A percentile compares a stretch with the other conserved stretches of the same genome.
phyloP scores from a whole-genome alignment of 352 stramenopile species.

The Pythium monospermum region DNA sequence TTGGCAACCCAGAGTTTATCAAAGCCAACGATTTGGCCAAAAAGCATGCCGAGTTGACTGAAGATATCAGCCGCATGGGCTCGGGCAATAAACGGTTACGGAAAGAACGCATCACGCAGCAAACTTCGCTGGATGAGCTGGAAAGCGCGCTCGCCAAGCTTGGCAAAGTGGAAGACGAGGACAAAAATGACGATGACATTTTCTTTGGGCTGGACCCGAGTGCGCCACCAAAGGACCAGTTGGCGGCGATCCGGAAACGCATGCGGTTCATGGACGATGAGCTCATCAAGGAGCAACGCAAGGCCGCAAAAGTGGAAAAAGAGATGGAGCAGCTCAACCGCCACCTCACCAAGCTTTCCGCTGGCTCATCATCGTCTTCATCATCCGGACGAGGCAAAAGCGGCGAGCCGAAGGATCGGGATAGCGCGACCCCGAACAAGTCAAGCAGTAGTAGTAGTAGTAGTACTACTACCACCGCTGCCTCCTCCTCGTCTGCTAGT shows the following conservation, averaged over 20 bases:
- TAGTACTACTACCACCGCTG: not conserved
- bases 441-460: slow-evolving; percentile 19
- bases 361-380: slow-evolving; percentile 28
- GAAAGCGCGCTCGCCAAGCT: slow-evolving; percentile 64
- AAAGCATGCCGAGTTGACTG: slow-evolving; percentile 68
- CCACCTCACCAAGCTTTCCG: slow-evolving; percentile 48
- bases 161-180: slow-evolving; percentile 56
- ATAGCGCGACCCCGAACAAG: slow-evolving; percentile 18
- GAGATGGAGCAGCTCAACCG: slow-evolving; percentile 85
- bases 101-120: slow-evolving; percentile 69
- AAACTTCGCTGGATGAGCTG: slow-evolving; percentile 61
- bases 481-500: not conserved
- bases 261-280: slow-evolving; percentile 74
- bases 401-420: too few species aligned
- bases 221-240: slow-evolving; percentile 44
- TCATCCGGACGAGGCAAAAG: too few species aligned
- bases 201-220: slow-evolving; percentile 74
- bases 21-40: slow-evolving; percentile 68
- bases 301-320: slow-evolving; percentile 64
- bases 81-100: slow-evolving; percentile 78
- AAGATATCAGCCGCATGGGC: slow-evolving; percentile 83
- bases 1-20: slow-evolving; percentile 79
- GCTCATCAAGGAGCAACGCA: slow-evolving; percentile 73
- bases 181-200: slow-evolving; percentile 57
- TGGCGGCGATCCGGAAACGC: slow-evolving; percentile 61